These are phyloP conservation scores for Tricholoma flavovirens DNA, from an alignment of 768 basidiomycete genomes.

Conservation along the genomic window DNA sequence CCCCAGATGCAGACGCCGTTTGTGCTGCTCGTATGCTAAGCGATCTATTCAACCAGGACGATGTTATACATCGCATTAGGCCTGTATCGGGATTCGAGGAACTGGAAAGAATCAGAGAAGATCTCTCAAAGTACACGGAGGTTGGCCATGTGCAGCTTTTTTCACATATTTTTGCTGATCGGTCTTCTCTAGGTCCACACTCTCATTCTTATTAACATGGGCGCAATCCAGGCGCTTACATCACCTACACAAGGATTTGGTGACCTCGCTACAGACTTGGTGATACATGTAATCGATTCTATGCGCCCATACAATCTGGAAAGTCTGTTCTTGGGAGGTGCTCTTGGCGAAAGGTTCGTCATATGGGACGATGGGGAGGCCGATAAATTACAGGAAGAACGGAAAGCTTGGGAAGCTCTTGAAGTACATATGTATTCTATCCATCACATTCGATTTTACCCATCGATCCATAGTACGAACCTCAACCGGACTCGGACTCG, in stretches of 20 bases:
- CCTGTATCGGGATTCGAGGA: slow-evolving; percentile 85
- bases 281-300: slow-evolving; percentile 93
- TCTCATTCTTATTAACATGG: slow-evolving; percentile 89
- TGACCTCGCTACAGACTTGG: slow-evolving; percentile 53
- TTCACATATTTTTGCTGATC: not conserved
- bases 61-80: slow-evolving; percentile 83
- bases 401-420: slow-evolving; percentile 84
- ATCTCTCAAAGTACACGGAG: slow-evolving; percentile 62
- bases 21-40: slow-evolving; percentile 90
- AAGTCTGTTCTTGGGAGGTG: slow-evolving; percentile 73
- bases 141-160: slow-evolving; percentile 32
- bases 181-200: slow-evolving; percentile 62
- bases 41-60: slow-evolving; percentile 87
- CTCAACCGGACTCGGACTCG: slow-evolving; percentile 65
- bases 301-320: slow-evolving; percentile 84
- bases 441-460: not conserved
- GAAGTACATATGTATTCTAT: slow-evolving; percentile 19
- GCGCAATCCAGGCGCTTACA: slow-evolving; percentile 73
- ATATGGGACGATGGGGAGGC: slow-evolving; percentile 93
- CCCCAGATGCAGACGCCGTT: slow-evolving; percentile 88
- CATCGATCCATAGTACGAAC: slow-evolving; percentile 56
- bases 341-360: slow-evolving; percentile 66
- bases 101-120: slow-evolving; percentile 57
- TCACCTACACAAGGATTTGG: slow-evolving; percentile 73
- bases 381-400: slow-evolving; percentile 61